Conservation (phyloP, 768 basidiomycete genomes). For the Rhodosporidiobolus odoratus region DNA sequence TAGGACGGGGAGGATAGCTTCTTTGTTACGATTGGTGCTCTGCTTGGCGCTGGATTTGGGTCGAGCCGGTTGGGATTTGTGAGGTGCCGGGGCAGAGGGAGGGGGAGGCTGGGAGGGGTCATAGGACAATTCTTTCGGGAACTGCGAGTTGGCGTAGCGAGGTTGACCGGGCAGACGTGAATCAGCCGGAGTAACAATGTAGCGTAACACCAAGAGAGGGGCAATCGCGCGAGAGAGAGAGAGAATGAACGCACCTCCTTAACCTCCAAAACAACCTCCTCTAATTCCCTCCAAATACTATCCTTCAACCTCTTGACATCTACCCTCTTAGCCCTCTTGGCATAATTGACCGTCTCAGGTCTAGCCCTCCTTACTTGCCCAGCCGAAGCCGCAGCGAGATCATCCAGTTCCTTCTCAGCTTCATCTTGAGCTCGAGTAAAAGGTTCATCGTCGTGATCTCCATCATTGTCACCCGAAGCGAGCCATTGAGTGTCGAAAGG, state of each 20-base stretch:
- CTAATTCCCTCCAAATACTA: slow-evolving; percentile 90
- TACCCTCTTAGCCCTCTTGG: slow-evolving; percentile 90
- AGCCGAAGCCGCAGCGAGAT: slow-evolving; percentile 76
- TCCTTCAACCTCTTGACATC: slow-evolving; percentile 96
- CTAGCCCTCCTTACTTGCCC: slow-evolving; percentile 63
- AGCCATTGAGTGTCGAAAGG: slow-evolving; percentile 35
- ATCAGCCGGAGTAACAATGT: too few relatives aligned
- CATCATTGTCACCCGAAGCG: slow-evolving; percentile 38
- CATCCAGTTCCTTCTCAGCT: slow-evolving; percentile 56
- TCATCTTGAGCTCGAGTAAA: slow-evolving; percentile 41
- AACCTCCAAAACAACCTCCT: slow-evolving; percentile 48
- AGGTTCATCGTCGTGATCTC: slow-evolving; percentile 21
- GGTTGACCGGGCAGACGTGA: background rate
- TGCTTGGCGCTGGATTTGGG: too few relatives aligned
- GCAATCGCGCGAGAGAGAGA: background rate
- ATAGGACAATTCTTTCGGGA: slow-evolving; percentile 11
- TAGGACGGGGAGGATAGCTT: slow-evolving; percentile 56
- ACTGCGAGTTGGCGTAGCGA: background rate
- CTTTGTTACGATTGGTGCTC: too few relatives aligned
- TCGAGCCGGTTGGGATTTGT: background rate
- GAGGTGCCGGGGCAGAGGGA: background rate
- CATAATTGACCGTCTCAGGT: slow-evolving; percentile 86
- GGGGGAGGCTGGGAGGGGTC: slow-evolving; percentile 9
- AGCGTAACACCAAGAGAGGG: too few relatives aligned
- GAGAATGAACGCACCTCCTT: slow-evolving; percentile 19